These are phyloP conservation scores for Phaeophleospora eucalypticola DNA, from an alignment of 2,329 filamentous ascomycete species.

Conservation along the genomic window DNA sequence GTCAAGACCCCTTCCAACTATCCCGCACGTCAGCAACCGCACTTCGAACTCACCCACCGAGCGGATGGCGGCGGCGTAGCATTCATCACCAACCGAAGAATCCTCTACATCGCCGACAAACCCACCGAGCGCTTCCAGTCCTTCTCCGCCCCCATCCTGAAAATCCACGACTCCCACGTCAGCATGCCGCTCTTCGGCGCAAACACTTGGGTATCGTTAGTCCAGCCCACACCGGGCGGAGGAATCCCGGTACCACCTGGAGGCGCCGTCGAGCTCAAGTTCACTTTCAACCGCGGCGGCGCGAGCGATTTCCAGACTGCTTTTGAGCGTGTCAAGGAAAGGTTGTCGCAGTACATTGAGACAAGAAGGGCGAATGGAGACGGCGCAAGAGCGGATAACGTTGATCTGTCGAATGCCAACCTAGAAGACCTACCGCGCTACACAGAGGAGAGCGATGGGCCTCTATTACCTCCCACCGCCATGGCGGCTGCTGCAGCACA, in stretches of 20 bases:
- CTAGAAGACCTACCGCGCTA: conserved; percentile 87
- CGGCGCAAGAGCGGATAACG: conserved; percentile 29
- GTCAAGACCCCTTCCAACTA: conserved; percentile 54
- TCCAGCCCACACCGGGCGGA: conserved; percentile 77
- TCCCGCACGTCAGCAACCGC: conserved; percentile 55
- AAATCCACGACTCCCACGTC: conserved; percentile 80
- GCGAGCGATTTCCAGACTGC: conserved; percentile 82
- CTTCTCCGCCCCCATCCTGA: conserved; percentile 83
- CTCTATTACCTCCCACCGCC: conserved; percentile 36
- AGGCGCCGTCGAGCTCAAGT: conserved; percentile 70
- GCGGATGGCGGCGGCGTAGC: conserved; percentile 17
- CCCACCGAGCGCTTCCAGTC: conserved; percentile 70
- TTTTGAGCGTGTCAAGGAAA: conserved; percentile 80
- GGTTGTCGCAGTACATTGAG: conserved; percentile 75
- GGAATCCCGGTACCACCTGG: conserved; percentile 70
- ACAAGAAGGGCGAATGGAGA: conserved; percentile 50
- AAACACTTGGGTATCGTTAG: conserved; percentile 79
- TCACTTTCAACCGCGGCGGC: conserved; percentile 93
- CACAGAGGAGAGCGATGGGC: conserved; percentile 53
- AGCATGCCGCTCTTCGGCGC: conserved; percentile 88
- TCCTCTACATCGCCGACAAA: conserved; percentile 79
- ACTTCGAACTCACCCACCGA: conserved; percentile 27
- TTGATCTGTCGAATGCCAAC: conserved; percentile 63
- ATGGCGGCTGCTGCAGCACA: conserved; percentile 27
- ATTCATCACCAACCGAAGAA: conserved; percentile 47